These are phyloP conservation scores for Penicillium ucsense DNA, from an alignment of 495 filamentous ascomycete genomes.

Conservation along the genomic window DNA sequence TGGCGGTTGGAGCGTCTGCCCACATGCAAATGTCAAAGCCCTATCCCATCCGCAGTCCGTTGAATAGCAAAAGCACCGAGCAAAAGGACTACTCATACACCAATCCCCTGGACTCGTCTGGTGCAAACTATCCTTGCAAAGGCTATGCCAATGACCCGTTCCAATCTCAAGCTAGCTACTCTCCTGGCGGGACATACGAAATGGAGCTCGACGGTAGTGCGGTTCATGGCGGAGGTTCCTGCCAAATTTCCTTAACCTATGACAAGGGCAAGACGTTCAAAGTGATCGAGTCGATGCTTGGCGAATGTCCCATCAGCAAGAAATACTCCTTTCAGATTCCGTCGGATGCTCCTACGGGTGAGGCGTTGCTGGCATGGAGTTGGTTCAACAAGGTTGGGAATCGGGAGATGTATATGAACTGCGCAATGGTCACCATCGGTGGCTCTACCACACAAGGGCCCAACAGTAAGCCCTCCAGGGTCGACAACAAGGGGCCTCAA, in stretches of 20 bases:
- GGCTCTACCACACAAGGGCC: slow-evolving; percentile 17
- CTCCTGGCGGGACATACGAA: slow-evolving; percentile 29
- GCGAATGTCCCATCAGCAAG: slow-evolving; percentile 60
- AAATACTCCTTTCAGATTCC: slow-evolving; percentile 42
- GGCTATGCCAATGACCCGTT: slow-evolving; percentile 41
- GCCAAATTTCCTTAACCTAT: slow-evolving; percentile 76
- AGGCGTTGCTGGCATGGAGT: slow-evolving; percentile 68
- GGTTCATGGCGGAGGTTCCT: slow-evolving; percentile 77
- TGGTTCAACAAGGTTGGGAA: slow-evolving; percentile 90
- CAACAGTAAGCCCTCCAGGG: neutral
- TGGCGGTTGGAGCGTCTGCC: slow-evolving; percentile 31
- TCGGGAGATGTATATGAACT: slow-evolving; percentile 96
- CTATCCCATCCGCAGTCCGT: slow-evolving; percentile 38
- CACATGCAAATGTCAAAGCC: slow-evolving; percentile 40
- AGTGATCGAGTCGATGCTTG: slow-evolving; percentile 74
- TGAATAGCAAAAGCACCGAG: slow-evolving; percentile 24
- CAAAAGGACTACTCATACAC: slow-evolving; percentile 44
- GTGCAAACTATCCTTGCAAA: slow-evolving; percentile 43
- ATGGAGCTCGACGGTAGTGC: slow-evolving; percentile 43
- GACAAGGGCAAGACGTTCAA: slow-evolving; percentile 60
- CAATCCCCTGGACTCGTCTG: slow-evolving; percentile 32
- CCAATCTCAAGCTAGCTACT: slow-evolving; percentile 34
- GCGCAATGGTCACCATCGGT: slow-evolving; percentile 59
- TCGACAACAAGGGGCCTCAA: neutral
- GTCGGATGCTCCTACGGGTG: slow-evolving; percentile 29